These are phyloP conservation scores for Penicillium cataractarum DNA, from an alignment of 495 filamentous ascomycete species.

Conservation along the genomic window DNA sequence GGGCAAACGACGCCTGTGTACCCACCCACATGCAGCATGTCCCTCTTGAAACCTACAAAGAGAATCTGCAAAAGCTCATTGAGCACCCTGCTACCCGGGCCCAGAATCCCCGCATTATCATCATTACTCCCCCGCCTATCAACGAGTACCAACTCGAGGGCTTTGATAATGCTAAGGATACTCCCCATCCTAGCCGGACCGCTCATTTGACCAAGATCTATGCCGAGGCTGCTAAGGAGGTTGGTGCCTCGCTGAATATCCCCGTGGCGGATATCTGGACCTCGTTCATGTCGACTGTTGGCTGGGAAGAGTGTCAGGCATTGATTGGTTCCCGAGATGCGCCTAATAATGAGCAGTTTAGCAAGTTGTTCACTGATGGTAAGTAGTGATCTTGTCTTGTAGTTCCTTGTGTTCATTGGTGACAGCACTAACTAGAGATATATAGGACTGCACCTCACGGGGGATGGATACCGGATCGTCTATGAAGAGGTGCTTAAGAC, in stretches of 20 bases:
- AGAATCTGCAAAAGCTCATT: constrained; percentile 70
- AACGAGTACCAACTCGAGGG: constrained; percentile 70
- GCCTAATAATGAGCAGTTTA: constrained; percentile 52
- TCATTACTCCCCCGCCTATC: constrained; percentile 79
- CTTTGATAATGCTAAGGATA: constrained; percentile 29
- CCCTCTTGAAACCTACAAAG: constrained; percentile 69
- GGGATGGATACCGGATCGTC: constrained; percentile 61
- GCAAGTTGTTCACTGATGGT: constrained; percentile 64
- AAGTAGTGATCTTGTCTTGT: neutral
- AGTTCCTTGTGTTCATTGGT: neutral
- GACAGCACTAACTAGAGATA: constrained; percentile 12
- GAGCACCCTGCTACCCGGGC: constrained; percentile 66
- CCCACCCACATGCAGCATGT: constrained; percentile 68
- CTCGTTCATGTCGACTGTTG: constrained; percentile 65
- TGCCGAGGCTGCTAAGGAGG: constrained; percentile 66
- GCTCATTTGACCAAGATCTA: constrained; percentile 68
- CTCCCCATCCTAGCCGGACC: constrained; percentile 56
- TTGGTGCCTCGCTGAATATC: constrained; percentile 64
- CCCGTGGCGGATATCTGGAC: constrained; percentile 76
- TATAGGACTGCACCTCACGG: constrained; percentile 67
- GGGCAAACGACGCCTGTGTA: constrained; percentile 84
- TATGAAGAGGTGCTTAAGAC: constrained; percentile 57
- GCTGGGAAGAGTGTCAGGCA: constrained; percentile 62
- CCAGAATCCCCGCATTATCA: constrained; percentile 72
- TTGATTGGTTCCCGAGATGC: constrained; percentile 57